Evolutionary conservation across 345 rosid species (phyloP).

Genomic region (Linum trigynum): DNA sequence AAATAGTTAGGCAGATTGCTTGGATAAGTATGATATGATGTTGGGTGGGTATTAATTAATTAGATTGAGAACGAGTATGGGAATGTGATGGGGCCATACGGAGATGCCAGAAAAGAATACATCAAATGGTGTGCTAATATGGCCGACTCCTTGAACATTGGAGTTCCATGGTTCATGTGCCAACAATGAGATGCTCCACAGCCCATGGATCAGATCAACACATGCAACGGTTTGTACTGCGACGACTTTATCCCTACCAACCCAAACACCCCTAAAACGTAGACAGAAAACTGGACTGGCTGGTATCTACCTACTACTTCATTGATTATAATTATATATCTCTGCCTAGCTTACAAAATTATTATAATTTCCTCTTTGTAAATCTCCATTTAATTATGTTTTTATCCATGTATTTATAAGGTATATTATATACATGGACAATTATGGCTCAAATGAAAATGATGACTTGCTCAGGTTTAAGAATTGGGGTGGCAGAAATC

Average conservation of each 20-base stretch:
- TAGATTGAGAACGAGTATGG: constrained; percentile 23
- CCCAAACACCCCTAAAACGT: constrained; percentile 8
- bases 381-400: too few species aligned
- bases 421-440: not conserved
- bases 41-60: not conserved
- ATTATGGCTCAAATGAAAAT: not conserved
- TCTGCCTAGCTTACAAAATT: too few species aligned
- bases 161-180: constrained; percentile 60
- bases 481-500: constrained; percentile 9
- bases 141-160: constrained; percentile 31
- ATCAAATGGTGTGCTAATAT: constrained; percentile 26
- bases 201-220: constrained; percentile 12
- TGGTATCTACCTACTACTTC: constrained; percentile 1
- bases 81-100: constrained; percentile 7
- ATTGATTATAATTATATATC: too few species aligned
- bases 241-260: not conserved
- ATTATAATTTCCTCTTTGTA: too few species aligned
- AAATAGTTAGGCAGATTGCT: too few species aligned
- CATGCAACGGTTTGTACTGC: constrained; percentile 18
- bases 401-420: too few species aligned
- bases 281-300: constrained; percentile 18
- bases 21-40: too few species aligned
- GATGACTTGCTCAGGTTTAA: constrained; percentile 8
- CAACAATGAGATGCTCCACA: constrained; percentile 38
- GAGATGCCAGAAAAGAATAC: constrained; percentile 7